Evolutionary conservation across 768 basidiomycete genomes (phyloP).

Genomic region (Lentinula detonsa): DNA sequence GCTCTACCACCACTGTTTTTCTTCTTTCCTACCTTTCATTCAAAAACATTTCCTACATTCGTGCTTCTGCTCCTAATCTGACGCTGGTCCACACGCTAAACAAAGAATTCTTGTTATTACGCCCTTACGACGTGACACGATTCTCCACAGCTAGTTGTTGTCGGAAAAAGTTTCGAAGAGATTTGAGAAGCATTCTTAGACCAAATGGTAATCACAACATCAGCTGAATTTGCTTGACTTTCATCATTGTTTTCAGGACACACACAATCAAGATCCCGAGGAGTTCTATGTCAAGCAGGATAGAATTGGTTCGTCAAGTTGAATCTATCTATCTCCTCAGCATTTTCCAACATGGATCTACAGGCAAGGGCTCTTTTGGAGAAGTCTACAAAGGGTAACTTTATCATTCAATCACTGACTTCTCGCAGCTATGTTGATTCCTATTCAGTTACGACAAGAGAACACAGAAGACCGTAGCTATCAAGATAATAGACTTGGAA

Average conservation of each 20-base stretch:
- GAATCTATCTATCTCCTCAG: not conserved
- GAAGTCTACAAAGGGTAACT: conserved; percentile 97
- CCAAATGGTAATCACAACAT: not conserved
- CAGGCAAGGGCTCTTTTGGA: conserved; percentile 98
- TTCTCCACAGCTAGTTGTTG: not conserved
- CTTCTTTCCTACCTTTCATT: not conserved
- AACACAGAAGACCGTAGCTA: conserved; percentile 95
- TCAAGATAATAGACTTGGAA: conserved; percentile 99
- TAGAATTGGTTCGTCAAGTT: conserved; percentile 69
- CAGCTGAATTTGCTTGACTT: conserved; percentile 14
- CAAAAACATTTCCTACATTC: not conserved
- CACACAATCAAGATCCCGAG: conserved; percentile 83
- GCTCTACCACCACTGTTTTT: conserved; percentile 9
- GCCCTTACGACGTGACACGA: conserved; percentile 5
- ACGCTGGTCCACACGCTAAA: not conserved
- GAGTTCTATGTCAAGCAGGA: conserved; percentile 97
- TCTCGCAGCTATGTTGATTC: conserved; percentile 7
- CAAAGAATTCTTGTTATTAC: not conserved
- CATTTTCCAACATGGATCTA: not conserved
- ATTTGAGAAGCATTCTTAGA: not conserved
- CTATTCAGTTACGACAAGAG: conserved; percentile 80
- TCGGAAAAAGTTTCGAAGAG: not conserved
- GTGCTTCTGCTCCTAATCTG: not conserved
- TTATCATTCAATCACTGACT: conserved; percentile 7
- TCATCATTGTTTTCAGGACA: conserved; percentile 40